These are phyloP conservation scores for Steccherinum ochraceum DNA, from an alignment of 768 basidiomycete genomes.

Conservation along the genomic window DNA sequence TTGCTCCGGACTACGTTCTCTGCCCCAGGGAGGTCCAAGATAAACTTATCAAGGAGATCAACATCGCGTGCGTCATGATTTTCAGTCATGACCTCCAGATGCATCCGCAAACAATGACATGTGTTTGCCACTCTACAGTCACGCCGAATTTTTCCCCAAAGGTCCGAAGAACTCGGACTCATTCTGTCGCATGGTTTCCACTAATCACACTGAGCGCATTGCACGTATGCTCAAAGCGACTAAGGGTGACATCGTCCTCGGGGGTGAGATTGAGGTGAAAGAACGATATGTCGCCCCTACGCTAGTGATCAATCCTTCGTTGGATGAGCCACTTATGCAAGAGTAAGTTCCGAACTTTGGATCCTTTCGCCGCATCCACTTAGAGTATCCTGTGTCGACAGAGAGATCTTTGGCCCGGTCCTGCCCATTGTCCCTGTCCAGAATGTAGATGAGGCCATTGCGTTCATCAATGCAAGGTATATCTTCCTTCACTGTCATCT, in stretches of 20 bases:
- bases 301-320: slow-evolving; percentile 53
- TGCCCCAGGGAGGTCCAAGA: slow-evolving; percentile 35
- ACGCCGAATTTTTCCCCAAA: slow-evolving; percentile 46
- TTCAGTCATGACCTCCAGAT: no score
- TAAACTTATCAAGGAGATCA: slow-evolving; percentile 32
- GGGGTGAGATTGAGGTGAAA: slow-evolving; percentile 55
- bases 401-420: slow-evolving; percentile 82
- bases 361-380: background rate
- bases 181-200: slow-evolving; percentile 46
- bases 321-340: slow-evolving; percentile 68
- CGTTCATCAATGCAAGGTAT: slow-evolving; percentile 56
- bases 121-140: slow-evolving; percentile 25
- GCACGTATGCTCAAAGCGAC: slow-evolving; percentile 56
- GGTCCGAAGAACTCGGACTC: slow-evolving; percentile 33
- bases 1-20: slow-evolving; percentile 53
- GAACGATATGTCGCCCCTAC: slow-evolving; percentile 67
- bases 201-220: slow-evolving; percentile 49
- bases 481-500: slow-evolving; percentile 11
- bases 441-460: slow-evolving; percentile 64
- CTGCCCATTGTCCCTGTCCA: slow-evolving; percentile 70
- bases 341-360: slow-evolving; percentile 34
- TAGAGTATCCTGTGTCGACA: slow-evolving; percentile 19
- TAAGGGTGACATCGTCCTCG: slow-evolving; percentile 56
- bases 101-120: no score
- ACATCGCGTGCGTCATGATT: slow-evolving; percentile 31